phyloP scores from a whole-genome alignment of 805 yeast genomes.

The Ogataea wickerhamii region DNA sequence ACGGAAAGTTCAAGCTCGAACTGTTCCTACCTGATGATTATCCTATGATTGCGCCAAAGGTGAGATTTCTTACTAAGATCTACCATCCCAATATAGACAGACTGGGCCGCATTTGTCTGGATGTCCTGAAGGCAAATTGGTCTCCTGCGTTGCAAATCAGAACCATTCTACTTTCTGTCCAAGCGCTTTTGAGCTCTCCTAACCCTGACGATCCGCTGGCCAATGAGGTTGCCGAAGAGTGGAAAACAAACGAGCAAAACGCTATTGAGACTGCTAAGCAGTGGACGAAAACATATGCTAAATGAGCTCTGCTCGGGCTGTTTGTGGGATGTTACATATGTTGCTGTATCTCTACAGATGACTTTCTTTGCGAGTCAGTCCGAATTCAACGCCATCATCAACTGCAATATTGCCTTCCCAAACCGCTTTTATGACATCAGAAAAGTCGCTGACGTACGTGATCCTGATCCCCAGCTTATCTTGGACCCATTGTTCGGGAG shows the following conservation, averaged over 20 bases:
- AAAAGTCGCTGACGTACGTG: constrained; percentile 67
- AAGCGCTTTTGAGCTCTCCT: constrained; percentile 91
- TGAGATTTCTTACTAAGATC: constrained; percentile 86
- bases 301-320: constrained; percentile 5
- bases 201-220: constrained; percentile 98
- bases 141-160: constrained; percentile 96
- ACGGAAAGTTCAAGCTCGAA: constrained; percentile 76
- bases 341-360: neutral
- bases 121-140: constrained; percentile 94
- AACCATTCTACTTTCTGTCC: constrained; percentile 85
- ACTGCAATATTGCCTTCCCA: constrained; percentile 51
- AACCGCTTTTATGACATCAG: constrained; percentile 69
- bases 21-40: constrained; percentile 92
- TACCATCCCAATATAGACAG: constrained; percentile 97
- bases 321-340: no score
- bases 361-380: constrained; percentile 3
- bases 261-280: constrained; percentile 80
- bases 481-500: constrained; percentile 48
- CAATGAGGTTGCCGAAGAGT: constrained; percentile 94
- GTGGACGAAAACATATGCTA: constrained; percentile 67
- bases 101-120: constrained; percentile 91
- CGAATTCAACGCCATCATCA: constrained; percentile 7
- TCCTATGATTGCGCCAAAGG: constrained; percentile 98
- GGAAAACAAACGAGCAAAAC: constrained; percentile 79
- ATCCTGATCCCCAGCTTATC: constrained; percentile 57